Conservation (phyloP, 1,284 basidiomycete species). For the Papiliotrema flavescens region DNA sequence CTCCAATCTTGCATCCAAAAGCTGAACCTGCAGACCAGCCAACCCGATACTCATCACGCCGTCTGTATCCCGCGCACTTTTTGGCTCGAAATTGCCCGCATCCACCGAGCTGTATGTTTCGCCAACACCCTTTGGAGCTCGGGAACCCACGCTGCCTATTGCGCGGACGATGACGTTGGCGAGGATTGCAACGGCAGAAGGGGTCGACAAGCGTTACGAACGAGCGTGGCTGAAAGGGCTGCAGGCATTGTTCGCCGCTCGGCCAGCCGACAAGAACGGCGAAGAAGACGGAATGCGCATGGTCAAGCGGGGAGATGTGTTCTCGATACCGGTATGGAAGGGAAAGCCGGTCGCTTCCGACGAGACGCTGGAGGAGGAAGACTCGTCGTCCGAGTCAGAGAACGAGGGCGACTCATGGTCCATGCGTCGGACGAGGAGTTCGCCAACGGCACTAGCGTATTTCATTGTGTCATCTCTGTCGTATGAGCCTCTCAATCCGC, state of each 20-base stretch:
- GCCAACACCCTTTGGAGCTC: slow-evolving; percentile 48
- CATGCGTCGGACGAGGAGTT: not conserved
- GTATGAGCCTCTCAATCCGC: slow-evolving; percentile 53
- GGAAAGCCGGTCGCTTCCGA: slow-evolving; percentile 50
- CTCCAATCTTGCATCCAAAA: not conserved
- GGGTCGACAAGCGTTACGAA: slow-evolving; percentile 71
- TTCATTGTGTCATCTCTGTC: slow-evolving; percentile 79
- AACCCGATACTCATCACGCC: slow-evolving; percentile 58
- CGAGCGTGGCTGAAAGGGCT: slow-evolving; percentile 65
- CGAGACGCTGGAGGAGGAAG: slow-evolving; percentile 42
- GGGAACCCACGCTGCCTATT: slow-evolving; percentile 62
- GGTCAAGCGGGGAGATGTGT: slow-evolving; percentile 74
- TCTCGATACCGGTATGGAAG: slow-evolving; percentile 67
- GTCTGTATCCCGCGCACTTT: slow-evolving; percentile 30
- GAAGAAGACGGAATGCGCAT: slow-evolving; percentile 51
- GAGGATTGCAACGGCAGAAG: slow-evolving; percentile 75
- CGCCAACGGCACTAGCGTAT: slow-evolving; percentile 56
- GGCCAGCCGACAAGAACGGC: slow-evolving; percentile 4
- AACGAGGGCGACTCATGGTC: not conserved
- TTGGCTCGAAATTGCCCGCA: slow-evolving; percentile 7
- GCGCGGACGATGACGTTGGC: slow-evolving; percentile 74
- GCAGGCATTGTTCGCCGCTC: slow-evolving; percentile 47
- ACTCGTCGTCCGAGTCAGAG: slow-evolving; percentile 13
- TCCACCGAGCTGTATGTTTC: slow-evolving; percentile 29
- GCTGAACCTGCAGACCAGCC: slow-evolving; percentile 31